Evolutionary conservation across 208 protist species (phyloP).

Genomic region (Leishmania lainsoni): DNA sequence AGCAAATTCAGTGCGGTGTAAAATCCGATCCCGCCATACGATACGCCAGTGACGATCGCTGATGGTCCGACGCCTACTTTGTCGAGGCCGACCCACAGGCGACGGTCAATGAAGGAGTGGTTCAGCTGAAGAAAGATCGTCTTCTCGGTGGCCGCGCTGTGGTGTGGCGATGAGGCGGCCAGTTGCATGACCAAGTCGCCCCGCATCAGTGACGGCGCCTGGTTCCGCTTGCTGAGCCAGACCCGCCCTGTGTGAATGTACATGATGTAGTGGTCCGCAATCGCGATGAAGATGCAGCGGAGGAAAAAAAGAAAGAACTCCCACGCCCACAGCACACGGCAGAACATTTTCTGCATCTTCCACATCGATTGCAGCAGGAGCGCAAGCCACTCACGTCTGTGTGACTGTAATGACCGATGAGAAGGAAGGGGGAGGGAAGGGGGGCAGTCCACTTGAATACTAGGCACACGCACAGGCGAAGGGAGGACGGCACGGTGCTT

Average conservation of each 20-base stretch:
- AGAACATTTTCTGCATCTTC: not conserved
- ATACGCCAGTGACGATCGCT: slow-evolving; percentile 65
- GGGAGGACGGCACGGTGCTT: not conserved
- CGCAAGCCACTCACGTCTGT: not conserved
- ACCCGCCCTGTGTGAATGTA: slow-evolving; percentile 51
- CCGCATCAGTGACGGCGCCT: slow-evolving; percentile 45
- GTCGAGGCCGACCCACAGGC: slow-evolving; percentile 60
- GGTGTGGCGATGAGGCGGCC: slow-evolving; percentile 45
- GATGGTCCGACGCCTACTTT: slow-evolving; percentile 38
- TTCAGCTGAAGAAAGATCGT: slow-evolving; percentile 63
- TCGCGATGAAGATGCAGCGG: slow-evolving; percentile 44
- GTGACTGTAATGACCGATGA: not conserved
- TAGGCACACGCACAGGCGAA: too few relatives aligned
- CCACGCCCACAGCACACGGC: slow-evolving; percentile 22
- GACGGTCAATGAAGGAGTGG: slow-evolving; percentile 54
- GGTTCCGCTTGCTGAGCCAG: slow-evolving; percentile 43
- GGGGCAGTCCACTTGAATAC: too few relatives aligned
- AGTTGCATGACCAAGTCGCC: slow-evolving; percentile 75
- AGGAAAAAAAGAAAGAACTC: slow-evolving; percentile 53
- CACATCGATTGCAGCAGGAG: not conserved
- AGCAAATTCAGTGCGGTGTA: slow-evolving; percentile 70
- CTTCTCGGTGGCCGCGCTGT: slow-evolving; percentile 38
- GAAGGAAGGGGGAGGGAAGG: not conserved
- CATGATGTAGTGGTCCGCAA: slow-evolving; percentile 69
- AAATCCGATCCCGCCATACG: slow-evolving; percentile 72